Evolutionary conservation across 1,139 yeast species (phyloP), one percentile per base, ranked within the genome.

Genomic region (Sugiyamaella novakii): DNA sequence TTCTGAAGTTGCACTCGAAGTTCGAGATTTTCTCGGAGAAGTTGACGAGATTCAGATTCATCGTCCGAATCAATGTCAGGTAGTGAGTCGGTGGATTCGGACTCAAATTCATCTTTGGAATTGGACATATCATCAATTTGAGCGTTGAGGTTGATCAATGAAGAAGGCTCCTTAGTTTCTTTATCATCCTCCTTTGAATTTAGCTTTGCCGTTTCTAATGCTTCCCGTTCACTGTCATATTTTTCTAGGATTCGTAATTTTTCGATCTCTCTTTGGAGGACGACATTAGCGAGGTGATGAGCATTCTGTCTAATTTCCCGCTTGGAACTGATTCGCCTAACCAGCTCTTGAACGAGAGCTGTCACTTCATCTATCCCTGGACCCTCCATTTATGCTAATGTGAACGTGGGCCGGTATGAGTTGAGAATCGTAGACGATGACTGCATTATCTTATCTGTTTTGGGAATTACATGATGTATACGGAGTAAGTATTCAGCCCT

Each of bases 1-100:
- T 57, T 54, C 41, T 63, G 67, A 11, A 63, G 53, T 40, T 60
- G 59, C 22, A 60, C 49, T 31, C 57, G 58, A 7, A 63, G 54
- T 28, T 53, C 49, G 21, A 63, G 51, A 42, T 63, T 63, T 25
- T 58, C 58, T 8, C 50, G 36, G 7, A 50, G 39, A 6, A 51
- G 48, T 31, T 51, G 19, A 31, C 39, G 35, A 41, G 42, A 7
- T 33, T 52, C 31, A 43, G 22, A 21, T 27, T 39, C 33, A 41
- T 27, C 42, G 3, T n/a, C 33, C 10, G 28, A 7, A 34, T 21
- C 52, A n/a, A n/a, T n/a, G n/a, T n/a, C n/a, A n/a, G n/a, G n/a
- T n/a, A n/a, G n/a, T n/a, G n/a, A n/a, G 4, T 47, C 43, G 14
- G 14, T 21, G n/a, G 33, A 27, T 19, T 27, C 42, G 11, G 42